Base-by-base conservation (phyloP, 208 protist species). In the Wallacemonas sp. region DNA sequence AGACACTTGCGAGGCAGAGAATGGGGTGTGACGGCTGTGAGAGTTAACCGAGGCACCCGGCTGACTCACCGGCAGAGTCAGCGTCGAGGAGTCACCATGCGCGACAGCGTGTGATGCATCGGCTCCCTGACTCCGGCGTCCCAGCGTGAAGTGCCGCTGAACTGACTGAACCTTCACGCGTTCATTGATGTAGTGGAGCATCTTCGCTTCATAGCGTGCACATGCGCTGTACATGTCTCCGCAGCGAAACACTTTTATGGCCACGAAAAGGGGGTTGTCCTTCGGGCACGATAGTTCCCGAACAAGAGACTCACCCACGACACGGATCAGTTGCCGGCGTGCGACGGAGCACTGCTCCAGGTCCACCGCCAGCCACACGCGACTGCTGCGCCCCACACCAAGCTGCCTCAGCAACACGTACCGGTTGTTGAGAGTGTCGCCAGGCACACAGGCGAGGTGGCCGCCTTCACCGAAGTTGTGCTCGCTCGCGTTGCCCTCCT, bases 211-310 rank as follows among this genome's bases (percentile, higher is more conserved):
- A 53, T 81, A 73, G n/a, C 62, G 27, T 27, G 80, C 79, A 54
- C 61, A 79, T 50, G 73, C 66, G 3, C 60, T 33, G 71, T 78
- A 80, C 58, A 58, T 68, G 19, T 67, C 59, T 44, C 73, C 67
- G 57, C 85, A 89, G 30, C 78, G 80, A 37, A 88, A 89, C 15
- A 86, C 70, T 27, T 92, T 92, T 41, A 92, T 87, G 42, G 86
- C 80, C 32, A 85, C 85, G 44, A 87, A 87, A 53, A 91, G 42
- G 1, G 81, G 75, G 24, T 45, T 48, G 29, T 79, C 77, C 27
- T 39, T 19, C 0, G 70, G 70, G 22, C 70, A 74, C 61, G 83
- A 74, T 52, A 82, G 53, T 8, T 45, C 59, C 13, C 74, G 66
- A 27, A 71, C 48, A 6, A 72, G 54, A 1, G 66, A 69, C 24